phyloP scores from a whole-genome alignment of 75 land plant species.

The Sequoiadendron giganteum region DNA sequence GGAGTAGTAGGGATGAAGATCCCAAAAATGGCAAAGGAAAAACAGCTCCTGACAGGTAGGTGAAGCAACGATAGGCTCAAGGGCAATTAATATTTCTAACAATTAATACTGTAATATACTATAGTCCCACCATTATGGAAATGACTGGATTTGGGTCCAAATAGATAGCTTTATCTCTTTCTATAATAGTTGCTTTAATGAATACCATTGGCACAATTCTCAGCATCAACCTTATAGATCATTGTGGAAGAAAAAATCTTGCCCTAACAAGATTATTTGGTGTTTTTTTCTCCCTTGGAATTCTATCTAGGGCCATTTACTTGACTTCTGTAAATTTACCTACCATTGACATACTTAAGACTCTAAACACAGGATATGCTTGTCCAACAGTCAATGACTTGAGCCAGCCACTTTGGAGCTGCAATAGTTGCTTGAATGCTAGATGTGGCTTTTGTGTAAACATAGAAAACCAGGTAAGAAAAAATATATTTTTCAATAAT shows the following conservation, averaged over 20 bases:
- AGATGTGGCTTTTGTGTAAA: slow-evolving; percentile 47
- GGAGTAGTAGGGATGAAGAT: no score
- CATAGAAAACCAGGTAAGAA: slow-evolving; percentile 23
- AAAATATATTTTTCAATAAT: no score
- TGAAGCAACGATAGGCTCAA: no score
- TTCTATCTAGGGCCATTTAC: slow-evolving; percentile 66
- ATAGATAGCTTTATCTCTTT: slow-evolving; percentile 71
- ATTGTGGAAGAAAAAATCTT: slow-evolving; percentile 62
- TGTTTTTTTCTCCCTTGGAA: slow-evolving; percentile 61
- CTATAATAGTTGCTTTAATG: slow-evolving; percentile 71
- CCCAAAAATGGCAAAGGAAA: no score
- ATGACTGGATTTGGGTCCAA: slow-evolving; percentile 93
- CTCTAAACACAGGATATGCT: slow-evolving; percentile 15
- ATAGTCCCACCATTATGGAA: slow-evolving; percentile 93
- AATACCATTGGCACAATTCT: slow-evolving; percentile 80
- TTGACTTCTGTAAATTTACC: slow-evolving; percentile 30
- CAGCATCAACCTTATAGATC: slow-evolving; percentile 89
- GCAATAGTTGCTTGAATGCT: slow-evolving; percentile 40
- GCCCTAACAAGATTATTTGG: slow-evolving; percentile 73
- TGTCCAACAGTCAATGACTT: slow-evolving; percentile 7
- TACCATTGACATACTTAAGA: slow-evolving; percentile 10
- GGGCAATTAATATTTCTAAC: no score
- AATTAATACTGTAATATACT: slow-evolving; percentile 99
- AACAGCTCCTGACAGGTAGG: no score
- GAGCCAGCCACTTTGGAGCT: slow-evolving; percentile 21